Percentiles rank a stretch among this genome's conserved stretches.
phyloP scores from a whole-genome alignment of 257 asterid genomes.

The Scutellaria minor region DNA sequence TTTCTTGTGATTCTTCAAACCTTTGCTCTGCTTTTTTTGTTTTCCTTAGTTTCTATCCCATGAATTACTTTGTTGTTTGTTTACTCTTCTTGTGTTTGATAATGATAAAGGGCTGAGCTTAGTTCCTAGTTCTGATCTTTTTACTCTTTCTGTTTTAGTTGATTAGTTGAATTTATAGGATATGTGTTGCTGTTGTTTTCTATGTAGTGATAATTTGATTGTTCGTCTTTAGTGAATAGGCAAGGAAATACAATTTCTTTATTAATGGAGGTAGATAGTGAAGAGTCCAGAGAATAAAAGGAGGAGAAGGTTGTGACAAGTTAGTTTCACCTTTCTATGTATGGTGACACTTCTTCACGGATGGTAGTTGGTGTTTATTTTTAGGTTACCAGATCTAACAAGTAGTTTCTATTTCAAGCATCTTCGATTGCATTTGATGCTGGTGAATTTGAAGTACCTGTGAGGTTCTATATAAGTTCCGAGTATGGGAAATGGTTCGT shows the following conservation, averaged over 20 bases:
- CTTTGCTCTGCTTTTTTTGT: slow-evolving; percentile 43
- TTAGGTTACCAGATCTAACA: slow-evolving; percentile 57
- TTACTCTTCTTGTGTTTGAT: slow-evolving; percentile 38
- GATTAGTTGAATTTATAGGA: slow-evolving; percentile 50
- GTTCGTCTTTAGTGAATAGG: no score
- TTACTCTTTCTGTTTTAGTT: slow-evolving; percentile 30
- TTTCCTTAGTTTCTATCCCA: slow-evolving; percentile 50
- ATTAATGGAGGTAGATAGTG: slow-evolving; percentile 40
- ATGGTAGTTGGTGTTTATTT: slow-evolving; percentile 46
- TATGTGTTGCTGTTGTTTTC: slow-evolving; percentile 26
- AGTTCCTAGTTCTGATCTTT: slow-evolving; percentile 35
- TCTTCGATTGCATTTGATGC: slow-evolving; percentile 32
- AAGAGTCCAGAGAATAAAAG: slow-evolving; percentile 34
- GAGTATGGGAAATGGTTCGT: slow-evolving; percentile 49
- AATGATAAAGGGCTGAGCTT: slow-evolving; percentile 42
- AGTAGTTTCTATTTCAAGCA: slow-evolving; percentile 39
- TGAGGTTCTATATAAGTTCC: slow-evolving; percentile 29
- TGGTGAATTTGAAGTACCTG: slow-evolving; percentile 30
- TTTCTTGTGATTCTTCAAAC: slow-evolving; percentile 73
- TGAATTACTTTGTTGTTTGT: slow-evolving; percentile 40
- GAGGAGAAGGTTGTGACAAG: slow-evolving; percentile 21
- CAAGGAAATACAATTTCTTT: no score
- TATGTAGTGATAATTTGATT: background rate
- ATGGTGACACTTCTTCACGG: slow-evolving; percentile 41
- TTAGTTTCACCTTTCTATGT: slow-evolving; percentile 41